Percentiles rank a stretch among this genome's conserved stretches.
These are phyloP conservation scores for Populus alba DNA, from an alignment of 345 rosid species.

Conservation along the genomic window DNA sequence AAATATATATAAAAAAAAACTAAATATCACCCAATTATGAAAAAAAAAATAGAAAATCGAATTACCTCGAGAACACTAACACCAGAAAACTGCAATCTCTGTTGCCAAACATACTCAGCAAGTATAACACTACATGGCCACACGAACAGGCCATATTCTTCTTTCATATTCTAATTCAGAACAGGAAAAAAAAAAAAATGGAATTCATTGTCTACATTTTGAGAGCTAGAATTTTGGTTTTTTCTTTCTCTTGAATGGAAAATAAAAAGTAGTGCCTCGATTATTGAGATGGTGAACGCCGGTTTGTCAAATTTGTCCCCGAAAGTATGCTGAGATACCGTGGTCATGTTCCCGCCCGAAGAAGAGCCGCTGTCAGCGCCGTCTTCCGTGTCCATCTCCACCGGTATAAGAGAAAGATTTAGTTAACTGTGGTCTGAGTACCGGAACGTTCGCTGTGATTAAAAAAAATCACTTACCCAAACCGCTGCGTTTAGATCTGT, in stretches of 20 bases:
- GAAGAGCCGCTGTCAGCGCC: constrained; percentile 10
- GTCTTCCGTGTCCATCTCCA: background rate
- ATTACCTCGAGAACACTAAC: constrained; percentile 57
- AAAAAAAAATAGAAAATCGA: background rate
- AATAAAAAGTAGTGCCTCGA: constrained; percentile 48
- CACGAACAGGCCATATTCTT: constrained; percentile 80
- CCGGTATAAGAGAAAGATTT: too few species aligned
- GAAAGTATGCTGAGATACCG: constrained; percentile 54
- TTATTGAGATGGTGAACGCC: constrained; percentile 52
- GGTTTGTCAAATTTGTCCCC: constrained; percentile 39
- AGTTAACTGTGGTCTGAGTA: too few species aligned
- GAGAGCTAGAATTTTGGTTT: background rate
- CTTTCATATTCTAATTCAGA: constrained; percentile 61
- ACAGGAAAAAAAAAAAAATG: background rate
- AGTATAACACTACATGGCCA: constrained; percentile 88
- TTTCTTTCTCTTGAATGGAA: background rate
- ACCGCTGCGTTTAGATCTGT: too few species aligned
- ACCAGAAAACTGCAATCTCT: constrained; percentile 53
- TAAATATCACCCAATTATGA: background rate
- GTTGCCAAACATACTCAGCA: constrained; percentile 95
- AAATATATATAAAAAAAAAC: too few species aligned
- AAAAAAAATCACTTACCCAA: too few species aligned
- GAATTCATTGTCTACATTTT: background rate
- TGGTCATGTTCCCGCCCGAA: constrained; percentile 31
- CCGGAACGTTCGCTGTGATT: too few species aligned